Evolutionary conservation across 2,329 filamentous ascomycete species (phyloP).

Genomic region (Claviceps humidiphila): DNA sequence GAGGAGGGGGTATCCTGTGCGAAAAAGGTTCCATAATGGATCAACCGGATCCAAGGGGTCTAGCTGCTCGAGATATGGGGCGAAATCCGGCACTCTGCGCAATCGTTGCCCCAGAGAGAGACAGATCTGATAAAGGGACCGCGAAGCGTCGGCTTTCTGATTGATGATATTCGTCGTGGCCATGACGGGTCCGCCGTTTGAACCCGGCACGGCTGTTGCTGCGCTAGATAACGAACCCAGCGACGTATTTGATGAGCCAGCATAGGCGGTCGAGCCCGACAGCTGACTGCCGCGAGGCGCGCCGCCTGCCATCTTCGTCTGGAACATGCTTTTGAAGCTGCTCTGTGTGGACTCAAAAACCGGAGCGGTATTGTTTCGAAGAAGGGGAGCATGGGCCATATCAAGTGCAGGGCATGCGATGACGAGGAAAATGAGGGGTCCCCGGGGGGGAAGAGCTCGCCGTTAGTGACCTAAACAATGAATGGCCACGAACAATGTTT

Average conservation of each 20-base stretch:
- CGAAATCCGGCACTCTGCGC: conserved; percentile 71
- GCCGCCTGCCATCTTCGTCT: conserved; percentile 36
- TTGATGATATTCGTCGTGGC: conserved; percentile 94
- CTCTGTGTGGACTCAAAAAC: conserved; percentile 36
- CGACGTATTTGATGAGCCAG: conserved; percentile 39
- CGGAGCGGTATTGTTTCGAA: conserved; percentile 46
- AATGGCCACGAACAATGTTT: background rate
- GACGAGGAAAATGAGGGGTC: background rate
- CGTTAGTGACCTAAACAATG: conserved; percentile 1
- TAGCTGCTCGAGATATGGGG: conserved; percentile 59
- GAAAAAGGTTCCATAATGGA: conserved; percentile 77
- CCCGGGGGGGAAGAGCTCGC: conserved; percentile 4
- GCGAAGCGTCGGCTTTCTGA: conserved; percentile 80
- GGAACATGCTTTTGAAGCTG: conserved; percentile 26
- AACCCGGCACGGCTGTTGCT: conserved; percentile 26
- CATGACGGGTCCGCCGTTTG: conserved; percentile 49
- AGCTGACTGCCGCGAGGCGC: conserved; percentile 47
- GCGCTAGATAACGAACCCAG: conserved; percentile 34
- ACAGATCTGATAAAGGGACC: conserved; percentile 92
- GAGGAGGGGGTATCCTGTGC: conserved; percentile 71
- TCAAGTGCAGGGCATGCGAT: conserved; percentile 30
- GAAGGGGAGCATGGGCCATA: conserved; percentile 47
- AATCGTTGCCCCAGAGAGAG: conserved; percentile 71
- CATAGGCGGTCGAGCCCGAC: conserved; percentile 45
- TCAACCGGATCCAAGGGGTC: conserved; percentile 67